A percentile compares a stretch with the other conserved stretches of the same genome.
These are phyloP conservation scores for Colletotrichum neosansevieriae DNA, from an alignment of 2,329 filamentous ascomycete species.

Conservation along the genomic window DNA sequence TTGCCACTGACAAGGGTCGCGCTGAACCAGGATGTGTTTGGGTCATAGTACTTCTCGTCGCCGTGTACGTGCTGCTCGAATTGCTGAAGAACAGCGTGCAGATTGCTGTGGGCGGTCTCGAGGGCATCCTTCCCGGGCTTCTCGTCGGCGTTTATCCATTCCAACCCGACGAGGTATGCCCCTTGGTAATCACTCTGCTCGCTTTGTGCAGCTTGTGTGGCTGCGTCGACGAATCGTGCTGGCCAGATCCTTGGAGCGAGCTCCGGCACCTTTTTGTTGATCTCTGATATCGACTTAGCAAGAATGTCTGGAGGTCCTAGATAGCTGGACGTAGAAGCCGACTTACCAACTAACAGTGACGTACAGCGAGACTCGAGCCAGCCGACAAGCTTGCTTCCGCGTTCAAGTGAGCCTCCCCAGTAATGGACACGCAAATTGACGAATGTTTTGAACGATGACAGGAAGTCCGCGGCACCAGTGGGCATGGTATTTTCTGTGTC, in stretches of 20 bases:
- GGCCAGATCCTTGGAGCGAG: constrained; percentile 73
- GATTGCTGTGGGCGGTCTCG: constrained; percentile 54
- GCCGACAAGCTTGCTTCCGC: constrained; percentile 67
- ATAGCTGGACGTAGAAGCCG: background rate
- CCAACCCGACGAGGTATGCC: constrained; percentile 72
- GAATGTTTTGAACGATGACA: constrained; percentile 65
- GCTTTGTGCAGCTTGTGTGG: constrained; percentile 43
- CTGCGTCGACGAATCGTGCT: constrained; percentile 63
- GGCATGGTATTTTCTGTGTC: constrained; percentile 1
- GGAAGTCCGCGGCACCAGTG: constrained; percentile 59
- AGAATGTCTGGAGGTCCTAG: constrained; percentile 18
- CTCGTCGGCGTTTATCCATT: constrained; percentile 47
- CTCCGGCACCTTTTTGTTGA: constrained; percentile 64
- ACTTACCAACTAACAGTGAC: constrained; percentile 67
- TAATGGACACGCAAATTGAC: constrained; percentile 73
- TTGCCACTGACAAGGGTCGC: constrained; percentile 52
- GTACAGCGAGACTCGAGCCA: constrained; percentile 74
- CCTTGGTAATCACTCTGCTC: constrained; percentile 65
- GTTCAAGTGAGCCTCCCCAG: constrained; percentile 70
- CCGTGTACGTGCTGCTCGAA: constrained; percentile 62
- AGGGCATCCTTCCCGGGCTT: constrained; percentile 55
- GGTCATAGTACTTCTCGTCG: constrained; percentile 62
- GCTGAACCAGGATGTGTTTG: constrained; percentile 62
- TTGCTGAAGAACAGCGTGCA: constrained; percentile 58
- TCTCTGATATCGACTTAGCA: constrained; percentile 56